A percentile compares a stretch with the other conserved stretches of the same genome.
phyloP scores from a whole-genome alignment of 2,329 filamentous ascomycete species.

The Nemania bipapillata region DNA sequence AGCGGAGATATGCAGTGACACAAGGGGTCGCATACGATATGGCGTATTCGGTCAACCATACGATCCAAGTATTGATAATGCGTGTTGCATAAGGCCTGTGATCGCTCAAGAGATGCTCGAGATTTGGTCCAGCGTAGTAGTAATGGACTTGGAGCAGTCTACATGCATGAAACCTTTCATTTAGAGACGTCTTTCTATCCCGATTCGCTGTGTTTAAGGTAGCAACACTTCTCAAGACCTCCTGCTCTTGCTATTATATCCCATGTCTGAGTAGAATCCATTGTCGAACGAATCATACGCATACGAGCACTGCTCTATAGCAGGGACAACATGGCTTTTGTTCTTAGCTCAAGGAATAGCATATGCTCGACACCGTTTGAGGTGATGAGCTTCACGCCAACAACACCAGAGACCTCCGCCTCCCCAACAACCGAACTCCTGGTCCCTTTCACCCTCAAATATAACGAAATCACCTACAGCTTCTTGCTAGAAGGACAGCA shows the following conservation, averaged over 20 bases:
- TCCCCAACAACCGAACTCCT: neutral
- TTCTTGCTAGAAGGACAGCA: slow-evolving; percentile 4
- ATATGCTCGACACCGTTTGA: slow-evolving; percentile 14
- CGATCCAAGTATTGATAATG: neutral
- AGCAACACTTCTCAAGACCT: neutral
- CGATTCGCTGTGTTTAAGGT: neutral
- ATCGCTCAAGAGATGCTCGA: neutral
- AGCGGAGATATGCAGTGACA: neutral
- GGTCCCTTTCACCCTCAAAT: slow-evolving; percentile 5
- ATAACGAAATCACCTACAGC: neutral
- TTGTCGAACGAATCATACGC: neutral
- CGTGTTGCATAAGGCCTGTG: neutral
- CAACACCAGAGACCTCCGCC: neutral
- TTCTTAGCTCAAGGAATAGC: neutral
- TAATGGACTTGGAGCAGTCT: neutral
- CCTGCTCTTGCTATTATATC: neutral
- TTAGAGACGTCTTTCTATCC: neutral
- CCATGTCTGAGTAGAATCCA: neutral
- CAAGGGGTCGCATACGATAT: neutral
- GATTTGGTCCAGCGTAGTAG: neutral
- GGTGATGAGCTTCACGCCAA: slow-evolving; percentile 7
- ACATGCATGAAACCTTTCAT: neutral
- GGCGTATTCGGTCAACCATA: neutral
- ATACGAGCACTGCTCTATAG: neutral
- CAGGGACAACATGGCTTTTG: neutral